phyloP scores from a whole-genome alignment of 225 moss, liverwort and hornwort species.

The Straminergon stramineum region DNA sequence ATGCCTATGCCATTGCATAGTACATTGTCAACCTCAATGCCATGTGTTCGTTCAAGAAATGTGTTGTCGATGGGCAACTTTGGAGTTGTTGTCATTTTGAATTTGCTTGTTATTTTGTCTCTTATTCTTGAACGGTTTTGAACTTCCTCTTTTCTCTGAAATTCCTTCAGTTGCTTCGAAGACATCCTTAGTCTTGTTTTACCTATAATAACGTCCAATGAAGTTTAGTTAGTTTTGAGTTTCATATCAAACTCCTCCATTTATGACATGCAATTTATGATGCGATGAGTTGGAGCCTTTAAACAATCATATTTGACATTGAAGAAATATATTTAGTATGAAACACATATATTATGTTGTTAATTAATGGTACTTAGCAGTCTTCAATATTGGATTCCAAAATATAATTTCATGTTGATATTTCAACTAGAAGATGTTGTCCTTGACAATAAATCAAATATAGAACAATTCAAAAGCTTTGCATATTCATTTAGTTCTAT shows the following conservation, averaged over 20 bases:
- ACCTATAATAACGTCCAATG: accelerated
- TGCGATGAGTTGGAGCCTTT: background rate
- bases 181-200: background rate
- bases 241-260: background rate
- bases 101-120: background rate
- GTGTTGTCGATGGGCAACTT: accelerated
- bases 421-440: too few species aligned
- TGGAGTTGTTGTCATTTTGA: background rate
- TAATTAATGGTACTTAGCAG: too few species aligned
- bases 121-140: background rate
- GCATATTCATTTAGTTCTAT: accelerated
- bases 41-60: accelerated
- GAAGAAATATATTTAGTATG: background rate
- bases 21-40: background rate
- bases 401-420: background rate
- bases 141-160: background rate
- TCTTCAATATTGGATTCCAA: background rate
- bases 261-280: background rate
- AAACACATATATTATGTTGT: background rate
- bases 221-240: accelerated
- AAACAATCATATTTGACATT: background rate
- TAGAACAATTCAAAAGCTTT: too few species aligned
- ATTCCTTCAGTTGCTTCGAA: background rate
- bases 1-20: background rate
- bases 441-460: too few species aligned